phyloP scores from a whole-genome alignment of 2,329 filamentous ascomycete genomes.

The Stemphylium lycopersici region DNA sequence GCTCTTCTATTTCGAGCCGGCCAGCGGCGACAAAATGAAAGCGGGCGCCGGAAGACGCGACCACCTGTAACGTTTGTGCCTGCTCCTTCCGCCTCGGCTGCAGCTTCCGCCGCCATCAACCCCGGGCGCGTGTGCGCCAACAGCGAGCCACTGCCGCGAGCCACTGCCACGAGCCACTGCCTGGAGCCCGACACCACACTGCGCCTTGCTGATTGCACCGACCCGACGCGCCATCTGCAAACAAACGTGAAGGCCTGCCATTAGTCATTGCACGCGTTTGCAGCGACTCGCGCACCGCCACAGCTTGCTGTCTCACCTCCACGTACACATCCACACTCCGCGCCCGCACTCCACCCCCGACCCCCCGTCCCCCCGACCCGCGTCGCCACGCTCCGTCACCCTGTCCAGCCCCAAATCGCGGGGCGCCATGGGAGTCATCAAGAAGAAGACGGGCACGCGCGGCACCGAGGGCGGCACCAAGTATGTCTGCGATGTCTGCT shows the following conservation, averaged over 20 bases:
- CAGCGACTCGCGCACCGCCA: slow-evolving; percentile 33
- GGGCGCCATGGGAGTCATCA: slow-evolving; percentile 82
- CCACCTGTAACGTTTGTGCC: slow-evolving; percentile 8
- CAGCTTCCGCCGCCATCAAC: slow-evolving; percentile 25
- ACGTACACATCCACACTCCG: no score
- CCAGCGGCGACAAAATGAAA: not conserved
- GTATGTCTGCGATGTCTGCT: slow-evolving; percentile 97
- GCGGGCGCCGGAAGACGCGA: slow-evolving; percentile 7
- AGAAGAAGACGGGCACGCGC: slow-evolving; percentile 88
- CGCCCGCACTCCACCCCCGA: not conserved
- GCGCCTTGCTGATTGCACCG: not conserved
- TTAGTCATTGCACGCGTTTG: not conserved
- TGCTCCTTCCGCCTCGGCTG: slow-evolving; percentile 22
- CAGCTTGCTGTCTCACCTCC: slow-evolving; percentile 18
- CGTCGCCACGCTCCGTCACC: slow-evolving; percentile 6
- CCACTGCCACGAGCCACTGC: not conserved
- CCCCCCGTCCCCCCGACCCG: not conserved
- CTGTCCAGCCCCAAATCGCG: slow-evolving; percentile 16
- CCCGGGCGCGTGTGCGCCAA: slow-evolving; percentile 5
- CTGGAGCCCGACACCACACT: not conserved
- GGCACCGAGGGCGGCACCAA: slow-evolving; percentile 80
- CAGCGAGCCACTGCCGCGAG: slow-evolving; percentile 1
- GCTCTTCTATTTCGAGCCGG: slow-evolving; percentile 10
- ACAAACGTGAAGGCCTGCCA: not conserved
- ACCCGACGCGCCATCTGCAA: not conserved